Percentiles rank a stretch among this genome's conserved stretches.
phyloP scores from a whole-genome alignment of 768 basidiomycete genomes.

The Gloeostereum incarnatum region DNA sequence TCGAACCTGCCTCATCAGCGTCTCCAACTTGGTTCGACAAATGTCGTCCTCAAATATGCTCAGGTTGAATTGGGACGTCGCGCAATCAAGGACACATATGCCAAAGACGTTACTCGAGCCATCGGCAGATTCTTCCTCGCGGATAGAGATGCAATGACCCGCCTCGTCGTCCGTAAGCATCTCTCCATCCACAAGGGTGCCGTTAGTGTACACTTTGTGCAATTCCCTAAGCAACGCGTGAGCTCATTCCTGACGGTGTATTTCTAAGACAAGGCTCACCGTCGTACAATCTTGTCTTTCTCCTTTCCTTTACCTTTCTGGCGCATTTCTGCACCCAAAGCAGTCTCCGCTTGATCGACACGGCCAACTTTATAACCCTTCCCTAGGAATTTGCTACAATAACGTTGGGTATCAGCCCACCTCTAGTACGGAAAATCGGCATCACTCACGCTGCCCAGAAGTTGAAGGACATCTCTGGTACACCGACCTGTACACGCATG shows the following conservation, averaged over 20 bases:
- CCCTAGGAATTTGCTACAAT: conserved; percentile 66
- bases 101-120: conserved; percentile 58
- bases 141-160: conserved; percentile 89
- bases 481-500: conserved; percentile 70
- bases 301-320: conserved; percentile 49
- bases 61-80: conserved; percentile 92
- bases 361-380: conserved; percentile 92
- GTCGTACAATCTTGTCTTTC: conserved; percentile 83
- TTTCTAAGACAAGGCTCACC: conserved; percentile 28
- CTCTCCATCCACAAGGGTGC: conserved; percentile 87
- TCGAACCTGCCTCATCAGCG: conserved; percentile 81
- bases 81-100: conserved; percentile 84
- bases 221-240: conserved; percentile 51
- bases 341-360: conserved; percentile 96
- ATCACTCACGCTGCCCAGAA: conserved; percentile 78
- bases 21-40: conserved; percentile 88
- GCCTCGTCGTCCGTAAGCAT: conserved; percentile 90
- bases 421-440: not conserved
- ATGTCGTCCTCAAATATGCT: conserved; percentile 88
- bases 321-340: conserved; percentile 95
- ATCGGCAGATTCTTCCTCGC: conserved; percentile 45
- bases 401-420: conserved; percentile 1
- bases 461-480: conserved; percentile 90
- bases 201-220: conserved; percentile 93
- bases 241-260: not conserved